These are phyloP conservation scores for Styphnolobium japonicum DNA, from an alignment of 306 rosid species.

Conservation along the genomic window DNA sequence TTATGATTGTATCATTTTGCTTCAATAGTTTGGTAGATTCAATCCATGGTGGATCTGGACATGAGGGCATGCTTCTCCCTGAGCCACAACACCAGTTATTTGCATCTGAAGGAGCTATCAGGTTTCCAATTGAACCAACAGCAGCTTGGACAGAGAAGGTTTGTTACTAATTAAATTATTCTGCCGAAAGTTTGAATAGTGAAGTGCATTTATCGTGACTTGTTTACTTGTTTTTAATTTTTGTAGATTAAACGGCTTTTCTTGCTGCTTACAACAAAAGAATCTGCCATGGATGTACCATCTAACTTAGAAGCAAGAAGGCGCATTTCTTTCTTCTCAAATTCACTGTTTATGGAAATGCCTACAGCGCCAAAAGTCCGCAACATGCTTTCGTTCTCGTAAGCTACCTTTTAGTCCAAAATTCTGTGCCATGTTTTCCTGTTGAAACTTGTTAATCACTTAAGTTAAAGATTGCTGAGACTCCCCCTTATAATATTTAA, in stretches of 20 bases:
- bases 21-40: constrained; percentile 68
- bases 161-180: constrained; percentile 8
- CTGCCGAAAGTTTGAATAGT: background rate
- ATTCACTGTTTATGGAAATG: constrained; percentile 97
- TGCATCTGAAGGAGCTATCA: constrained; percentile 93
- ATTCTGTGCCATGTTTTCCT: background rate
- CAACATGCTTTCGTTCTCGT: constrained; percentile 99
- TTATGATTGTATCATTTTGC: constrained; percentile 24
- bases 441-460: constrained; percentile 11
- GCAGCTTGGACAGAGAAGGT: constrained; percentile 99
- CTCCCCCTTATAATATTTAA: background rate
- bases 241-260: constrained; percentile 74
- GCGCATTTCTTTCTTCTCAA: constrained; percentile 93
- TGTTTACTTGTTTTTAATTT: background rate
- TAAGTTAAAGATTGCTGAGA: background rate
- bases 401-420: constrained; percentile 31
- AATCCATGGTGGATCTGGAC: constrained; percentile 60
- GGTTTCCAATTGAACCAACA: constrained; percentile 74
- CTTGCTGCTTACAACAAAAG: constrained; percentile 91
- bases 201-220: constrained; percentile 4
- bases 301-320: constrained; percentile 98
- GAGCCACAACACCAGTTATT: constrained; percentile 77
- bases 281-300: constrained; percentile 99
- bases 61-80: constrained; percentile 69
- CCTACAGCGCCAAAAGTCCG: constrained; percentile 97